These are phyloP conservation scores for Trapa bicornis DNA, from an alignment of 345 rosid species.

Conservation along the genomic window DNA sequence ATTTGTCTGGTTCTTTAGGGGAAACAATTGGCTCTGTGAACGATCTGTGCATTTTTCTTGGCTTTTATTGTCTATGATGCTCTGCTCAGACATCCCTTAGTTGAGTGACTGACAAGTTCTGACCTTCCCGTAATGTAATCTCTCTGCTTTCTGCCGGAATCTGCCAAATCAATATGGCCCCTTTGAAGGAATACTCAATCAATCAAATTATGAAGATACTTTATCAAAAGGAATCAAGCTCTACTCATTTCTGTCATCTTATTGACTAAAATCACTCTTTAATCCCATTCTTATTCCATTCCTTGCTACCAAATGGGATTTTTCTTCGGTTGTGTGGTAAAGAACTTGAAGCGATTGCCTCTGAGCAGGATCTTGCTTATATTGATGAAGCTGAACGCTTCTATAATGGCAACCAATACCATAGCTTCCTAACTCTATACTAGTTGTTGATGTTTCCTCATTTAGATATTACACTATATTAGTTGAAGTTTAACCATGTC, in stretches of 20 bases:
- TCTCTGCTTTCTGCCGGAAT: background rate
- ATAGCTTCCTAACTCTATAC: background rate
- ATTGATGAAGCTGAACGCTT: no score
- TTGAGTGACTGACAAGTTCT: background rate
- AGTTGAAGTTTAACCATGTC: background rate
- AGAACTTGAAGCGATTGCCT: background rate
- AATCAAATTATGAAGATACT: no score
- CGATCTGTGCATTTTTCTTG: background rate
- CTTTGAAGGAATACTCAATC: no score
- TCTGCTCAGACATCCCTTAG: background rate
- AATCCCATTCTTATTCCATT: no score
- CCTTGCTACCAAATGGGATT: no score
- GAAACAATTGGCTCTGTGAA: background rate
- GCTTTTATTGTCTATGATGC: background rate
- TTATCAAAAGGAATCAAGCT: no score
- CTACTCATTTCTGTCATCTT: no score
- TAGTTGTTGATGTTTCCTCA: slow-evolving; percentile 2
- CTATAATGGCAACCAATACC: no score
- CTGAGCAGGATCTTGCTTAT: no score
- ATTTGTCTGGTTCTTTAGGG: background rate
- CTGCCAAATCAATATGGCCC: background rate
- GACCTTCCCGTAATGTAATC: background rate
- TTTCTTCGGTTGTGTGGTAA: background rate
- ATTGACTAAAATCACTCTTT: no score
- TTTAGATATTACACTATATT: background rate